Evolutionary conservation across 2,329 filamentous ascomycete species (phyloP), one percentile per base, ranked within the genome.

Genomic region (Sarocladium kiliense): DNA sequence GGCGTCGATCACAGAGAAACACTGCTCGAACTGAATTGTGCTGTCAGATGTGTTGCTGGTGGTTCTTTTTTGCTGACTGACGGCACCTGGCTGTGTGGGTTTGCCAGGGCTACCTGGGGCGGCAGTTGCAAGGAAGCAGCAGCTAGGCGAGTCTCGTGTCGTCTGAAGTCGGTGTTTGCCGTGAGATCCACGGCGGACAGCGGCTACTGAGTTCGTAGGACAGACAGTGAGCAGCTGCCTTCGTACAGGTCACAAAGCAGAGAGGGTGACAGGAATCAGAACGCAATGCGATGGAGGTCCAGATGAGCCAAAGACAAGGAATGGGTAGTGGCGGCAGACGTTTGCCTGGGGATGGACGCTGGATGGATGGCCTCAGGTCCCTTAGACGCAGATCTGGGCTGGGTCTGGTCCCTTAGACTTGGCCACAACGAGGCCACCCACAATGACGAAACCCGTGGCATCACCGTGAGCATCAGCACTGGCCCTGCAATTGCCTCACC

Each of bases 281-380:
- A n/a, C 10, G 37, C 37, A 18, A 41, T 34, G 30, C 30, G n/a
- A n/a, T n/a, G n/a, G 36, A 18, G 5, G 36, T 18, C 36, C 11
- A 44, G 18, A 25, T n/a, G 12, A 47, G 9, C 44, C 7, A 47
- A n/a, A 30, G 44, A 3, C 21, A 47, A 47, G 18, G 44, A 47
- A 47, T 11, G 47, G 47, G 7, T 36, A 51, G 30, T 21, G 27
- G 27, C 30, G 47, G 47, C 47, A 51, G 26, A 34, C 11, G 27
- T 36, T 23, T 51, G 27, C 16, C 27, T 51, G n/a, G 18, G 18
- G 18, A 36, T 27, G 25, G 47, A 18, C 5, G 16, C 3, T n/a
- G 47, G 47, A 34, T 51, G 47, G 27, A 34, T 36, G 7, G 47
- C 27, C 30, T 36, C 30, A 36, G 47, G 44, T 49, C 47, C 47